These are phyloP conservation scores for Wallacemonas collosoma DNA, from an alignment of 208 protist species.

Conservation along the genomic window DNA sequence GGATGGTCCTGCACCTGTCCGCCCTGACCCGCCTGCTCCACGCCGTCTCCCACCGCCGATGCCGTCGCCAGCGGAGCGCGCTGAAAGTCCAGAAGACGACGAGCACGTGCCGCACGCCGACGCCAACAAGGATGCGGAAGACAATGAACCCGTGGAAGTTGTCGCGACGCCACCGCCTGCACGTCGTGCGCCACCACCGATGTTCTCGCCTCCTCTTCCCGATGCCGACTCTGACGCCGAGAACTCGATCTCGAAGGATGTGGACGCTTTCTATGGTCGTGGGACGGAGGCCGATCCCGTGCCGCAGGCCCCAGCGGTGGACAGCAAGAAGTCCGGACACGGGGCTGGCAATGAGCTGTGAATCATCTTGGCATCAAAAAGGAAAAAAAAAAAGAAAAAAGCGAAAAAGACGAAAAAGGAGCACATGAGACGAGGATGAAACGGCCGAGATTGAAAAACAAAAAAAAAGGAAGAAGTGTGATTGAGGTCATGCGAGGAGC, in stretches of 20 bases:
- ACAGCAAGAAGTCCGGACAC: background rate
- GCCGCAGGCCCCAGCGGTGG: background rate
- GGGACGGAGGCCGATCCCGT: background rate
- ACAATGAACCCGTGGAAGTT: background rate
- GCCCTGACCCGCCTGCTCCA: background rate
- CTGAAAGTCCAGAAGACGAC: constrained; percentile 21
- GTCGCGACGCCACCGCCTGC: constrained; percentile 18
- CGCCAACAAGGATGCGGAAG: background rate
- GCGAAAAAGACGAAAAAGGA: constrained; percentile 18
- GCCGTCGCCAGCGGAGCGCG: constrained; percentile 19
- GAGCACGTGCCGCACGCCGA: constrained; percentile 3
- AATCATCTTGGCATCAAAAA: constrained; percentile 2
- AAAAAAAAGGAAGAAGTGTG: background rate
- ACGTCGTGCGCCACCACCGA: constrained; percentile 26
- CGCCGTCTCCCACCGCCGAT: constrained; percentile 29
- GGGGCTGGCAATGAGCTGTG: background rate
- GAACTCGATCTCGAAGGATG: constrained; percentile 11
- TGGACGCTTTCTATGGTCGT: constrained; percentile 13
- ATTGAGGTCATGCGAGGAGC: too few species aligned
- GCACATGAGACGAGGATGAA: background rate
- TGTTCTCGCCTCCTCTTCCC: constrained; percentile 34
- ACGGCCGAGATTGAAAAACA: background rate
- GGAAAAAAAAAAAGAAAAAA: constrained; percentile 13
- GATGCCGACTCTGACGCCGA: constrained; percentile 16
- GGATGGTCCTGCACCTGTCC: background rate